These are phyloP conservation scores for Oldenlandia corymbosa DNA, from an alignment of 257 asterid species.

Conservation along the genomic window DNA sequence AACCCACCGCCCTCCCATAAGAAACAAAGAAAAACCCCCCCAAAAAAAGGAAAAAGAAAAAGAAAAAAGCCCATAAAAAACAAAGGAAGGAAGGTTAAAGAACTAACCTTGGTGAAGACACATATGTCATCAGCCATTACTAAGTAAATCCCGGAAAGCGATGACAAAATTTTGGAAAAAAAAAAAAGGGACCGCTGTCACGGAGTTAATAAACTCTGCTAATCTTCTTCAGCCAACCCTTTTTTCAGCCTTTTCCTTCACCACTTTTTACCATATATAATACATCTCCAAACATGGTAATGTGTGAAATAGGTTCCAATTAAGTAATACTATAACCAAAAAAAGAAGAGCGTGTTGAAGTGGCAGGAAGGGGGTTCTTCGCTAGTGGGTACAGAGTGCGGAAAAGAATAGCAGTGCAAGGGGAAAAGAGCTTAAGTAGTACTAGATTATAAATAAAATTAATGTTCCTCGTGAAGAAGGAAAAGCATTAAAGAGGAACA, in stretches of 20 bases:
- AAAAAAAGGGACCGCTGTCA: constrained; percentile 23
- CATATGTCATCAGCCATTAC: constrained; percentile 77
- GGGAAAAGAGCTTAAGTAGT: not conserved
- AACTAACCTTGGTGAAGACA: constrained; percentile 67
- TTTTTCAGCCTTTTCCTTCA: not conserved
- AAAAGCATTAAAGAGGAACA: constrained; percentile 34
- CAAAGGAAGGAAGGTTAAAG: constrained; percentile 6
- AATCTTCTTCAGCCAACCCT: constrained; percentile 23
- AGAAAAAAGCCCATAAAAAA: not conserved
- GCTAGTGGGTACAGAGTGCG: not conserved
- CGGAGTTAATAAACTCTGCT: constrained; percentile 31
- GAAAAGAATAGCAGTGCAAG: not conserved
- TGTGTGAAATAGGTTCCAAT: not conserved
- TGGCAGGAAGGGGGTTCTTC: too few relatives aligned
- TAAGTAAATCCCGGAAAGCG: constrained; percentile 16
- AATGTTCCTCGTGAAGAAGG: constrained; percentile 43
- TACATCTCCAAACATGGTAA: not conserved
- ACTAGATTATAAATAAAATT: constrained; percentile 7
- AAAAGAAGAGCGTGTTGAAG: not conserved
- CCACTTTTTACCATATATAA: not conserved
- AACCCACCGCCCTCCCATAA: not conserved
- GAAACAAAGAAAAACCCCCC: too few relatives aligned
- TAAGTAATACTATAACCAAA: not conserved
- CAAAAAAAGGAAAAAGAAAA: not conserved
- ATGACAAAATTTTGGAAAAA: constrained; percentile 8